phyloP scores from a whole-genome alignment of 495 filamentous ascomycete genomes.

The Penicillium waksmanii region DNA sequence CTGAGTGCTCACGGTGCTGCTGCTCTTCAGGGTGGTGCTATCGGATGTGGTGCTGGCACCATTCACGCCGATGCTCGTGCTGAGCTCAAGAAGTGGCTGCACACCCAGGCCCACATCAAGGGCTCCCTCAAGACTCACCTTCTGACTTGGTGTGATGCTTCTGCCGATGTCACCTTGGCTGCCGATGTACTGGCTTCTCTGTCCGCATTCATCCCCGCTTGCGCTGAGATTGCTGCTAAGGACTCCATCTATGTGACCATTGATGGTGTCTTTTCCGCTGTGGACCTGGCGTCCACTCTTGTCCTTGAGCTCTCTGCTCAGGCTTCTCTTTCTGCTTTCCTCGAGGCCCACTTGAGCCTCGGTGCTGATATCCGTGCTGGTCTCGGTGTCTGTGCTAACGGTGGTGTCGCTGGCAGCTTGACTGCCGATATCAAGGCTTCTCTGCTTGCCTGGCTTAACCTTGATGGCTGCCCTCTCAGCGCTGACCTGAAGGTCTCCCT shows the following conservation, averaged over 20 bases:
- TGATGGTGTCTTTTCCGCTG: slow-evolving; percentile 44
- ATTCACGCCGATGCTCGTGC: slow-evolving; percentile 35
- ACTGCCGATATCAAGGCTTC: slow-evolving; percentile 39
- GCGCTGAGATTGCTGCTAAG: slow-evolving; percentile 42
- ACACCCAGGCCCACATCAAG: slow-evolving; percentile 30
- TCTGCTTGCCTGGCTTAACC: slow-evolving; percentile 38
- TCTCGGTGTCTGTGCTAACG: slow-evolving; percentile 42
- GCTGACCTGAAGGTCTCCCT: slow-evolving; percentile 37
- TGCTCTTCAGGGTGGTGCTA: slow-evolving; percentile 43
- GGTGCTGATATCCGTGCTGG: slow-evolving; percentile 38
- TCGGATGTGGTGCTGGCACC: slow-evolving; percentile 41
- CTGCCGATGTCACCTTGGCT: slow-evolving; percentile 28
- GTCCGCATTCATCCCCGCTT: slow-evolving; percentile 41
- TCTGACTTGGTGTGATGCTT: slow-evolving; percentile 36
- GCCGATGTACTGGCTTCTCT: slow-evolving; percentile 32
- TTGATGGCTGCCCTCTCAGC: slow-evolving; percentile 36
- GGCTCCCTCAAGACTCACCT: slow-evolving; percentile 32
- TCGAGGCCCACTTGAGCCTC: slow-evolving; percentile 29
- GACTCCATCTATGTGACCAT: slow-evolving; percentile 43
- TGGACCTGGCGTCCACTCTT: slow-evolving; percentile 33
- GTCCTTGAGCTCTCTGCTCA: slow-evolving; percentile 40
- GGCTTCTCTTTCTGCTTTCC: slow-evolving; percentile 36
- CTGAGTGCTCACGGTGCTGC: slow-evolving; percentile 45
- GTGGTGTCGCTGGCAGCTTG: slow-evolving; percentile 40
- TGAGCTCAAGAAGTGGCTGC: slow-evolving; percentile 42